Evolutionary conservation across 208 protist species (phyloP).

Genomic region (Trypanosoma boissoni): DNA sequence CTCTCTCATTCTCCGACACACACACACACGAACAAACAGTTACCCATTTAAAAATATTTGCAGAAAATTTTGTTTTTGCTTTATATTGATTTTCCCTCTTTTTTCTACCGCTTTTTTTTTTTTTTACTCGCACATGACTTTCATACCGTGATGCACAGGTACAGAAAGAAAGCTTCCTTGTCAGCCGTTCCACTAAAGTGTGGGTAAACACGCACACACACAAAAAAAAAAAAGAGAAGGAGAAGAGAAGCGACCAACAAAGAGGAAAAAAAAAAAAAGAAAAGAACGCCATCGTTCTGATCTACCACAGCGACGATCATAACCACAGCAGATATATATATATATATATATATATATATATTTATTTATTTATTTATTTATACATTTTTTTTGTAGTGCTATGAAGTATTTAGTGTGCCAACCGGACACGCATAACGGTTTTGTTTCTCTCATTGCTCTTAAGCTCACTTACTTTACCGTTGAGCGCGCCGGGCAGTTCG

Average conservation of each 20-base stretch:
- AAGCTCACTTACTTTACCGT: constrained; percentile 75
- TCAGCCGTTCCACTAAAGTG: too few species aligned
- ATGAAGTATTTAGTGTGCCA: constrained; percentile 87
- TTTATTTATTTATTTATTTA: constrained; percentile 16
- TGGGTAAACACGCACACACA: too few species aligned
- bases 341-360: constrained; percentile 6
- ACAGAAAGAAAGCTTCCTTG: too few species aligned
- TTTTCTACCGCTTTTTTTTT: too few species aligned
- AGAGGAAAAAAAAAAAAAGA: not conserved
- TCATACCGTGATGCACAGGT: too few species aligned
- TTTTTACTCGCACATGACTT: too few species aligned
- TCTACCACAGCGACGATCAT: too few species aligned
- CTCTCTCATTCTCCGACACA: too few species aligned
- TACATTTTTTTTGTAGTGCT: constrained; percentile 2
- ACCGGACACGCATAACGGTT: constrained; percentile 82
- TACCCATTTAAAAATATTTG: too few species aligned
- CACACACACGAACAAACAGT: too few species aligned
- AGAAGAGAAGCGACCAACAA: not conserved
- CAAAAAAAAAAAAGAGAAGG: not conserved
- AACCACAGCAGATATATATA: not conserved
- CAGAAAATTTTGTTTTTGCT: too few species aligned
- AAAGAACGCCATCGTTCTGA: not conserved
- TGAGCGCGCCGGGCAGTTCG: constrained; percentile 33
- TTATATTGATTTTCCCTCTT: too few species aligned
- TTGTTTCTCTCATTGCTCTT: constrained; percentile 61